Evolutionary conservation across 139 green algal species (phyloP), one percentile per base, ranked within the genome.

Genomic region (Volvox reticuliferus): DNA sequence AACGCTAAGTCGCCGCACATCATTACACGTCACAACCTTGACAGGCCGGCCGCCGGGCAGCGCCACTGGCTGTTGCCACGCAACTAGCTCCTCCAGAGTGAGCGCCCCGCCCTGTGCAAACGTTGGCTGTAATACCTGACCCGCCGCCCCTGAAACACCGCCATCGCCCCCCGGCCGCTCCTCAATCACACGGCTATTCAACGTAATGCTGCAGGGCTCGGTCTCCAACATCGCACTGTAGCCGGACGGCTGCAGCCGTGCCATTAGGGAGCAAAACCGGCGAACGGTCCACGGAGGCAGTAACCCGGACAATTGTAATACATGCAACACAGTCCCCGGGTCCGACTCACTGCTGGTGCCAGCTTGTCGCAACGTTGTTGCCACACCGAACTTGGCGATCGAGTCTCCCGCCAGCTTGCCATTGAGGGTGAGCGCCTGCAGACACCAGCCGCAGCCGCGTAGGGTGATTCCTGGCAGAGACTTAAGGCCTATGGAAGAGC

Each of bases 231-330:
- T 1, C 19, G 71, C 73, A n/a, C 0, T 83, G 69, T 65, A 90
- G 44, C 73, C 86, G 20, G n/a, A 21, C 3, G 50, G 73, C 13
- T 90, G 86, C 12, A 77, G 28, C 1, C 32, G 26, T 1, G 86
- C 73, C 30, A 90, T 77, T 1, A 63, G 30, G 2, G 22, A 20
- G 33, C 61, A 81, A 50, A 88, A 33, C 5, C 89, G 89, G 12
- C 81, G 32, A 17, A 86, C 55, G 55, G 80, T 88, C 89, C 89
- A 92, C 61, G 89, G 82, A 0, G 89, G 68, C 69, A 92, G 61
- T 26, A 75, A 81, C 50, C 89, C 89, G 33, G 33, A 26, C 26
- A 92, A 35, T 62, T 92, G 81, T 16, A 92, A 36, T 69, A 92
- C 81, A 28, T 92, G 89, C 20, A 63, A 20, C 1, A 65, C 18